A percentile compares a stretch with the other conserved stretches of the same genome.
These are phyloP conservation scores for Phytophthora sojae DNA, from an alignment of 352 stramenopile species.

Conservation along the genomic window DNA sequence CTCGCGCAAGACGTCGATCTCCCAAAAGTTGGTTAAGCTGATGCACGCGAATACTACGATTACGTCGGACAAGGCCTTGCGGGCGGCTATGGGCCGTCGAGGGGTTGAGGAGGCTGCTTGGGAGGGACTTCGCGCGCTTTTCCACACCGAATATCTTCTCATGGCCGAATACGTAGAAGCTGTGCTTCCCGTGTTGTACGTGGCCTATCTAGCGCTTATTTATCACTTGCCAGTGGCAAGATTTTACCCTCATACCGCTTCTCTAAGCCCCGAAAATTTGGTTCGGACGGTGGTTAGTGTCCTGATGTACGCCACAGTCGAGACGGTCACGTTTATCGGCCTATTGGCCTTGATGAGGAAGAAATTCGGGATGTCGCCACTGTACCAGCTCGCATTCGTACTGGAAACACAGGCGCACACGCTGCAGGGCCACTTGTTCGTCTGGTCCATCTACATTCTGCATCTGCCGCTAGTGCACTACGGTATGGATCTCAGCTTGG, in stretches of 20 bases:
- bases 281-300: neutral
- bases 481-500: neutral
- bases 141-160: neutral
- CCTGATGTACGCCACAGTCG: neutral
- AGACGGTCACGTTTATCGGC: neutral
- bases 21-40: neutral
- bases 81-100: neutral
- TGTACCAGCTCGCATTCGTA: neutral
- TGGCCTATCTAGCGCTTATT: neutral
- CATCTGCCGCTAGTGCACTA: neutral
- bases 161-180: neutral
- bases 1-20: neutral
- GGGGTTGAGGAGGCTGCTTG: neutral
- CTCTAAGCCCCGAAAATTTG: neutral
- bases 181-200: neutral
- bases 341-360: neutral
- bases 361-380: neutral
- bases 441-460: neutral
- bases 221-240: neutral
- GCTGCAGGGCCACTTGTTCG: neutral
- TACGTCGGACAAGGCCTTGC: neutral
- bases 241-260: neutral
- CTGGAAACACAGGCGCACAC: neutral
- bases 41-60: neutral
- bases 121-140: neutral